phyloP scores from a whole-genome alignment of 345 rosid species.

The Noccaea bulbosa region DNA sequence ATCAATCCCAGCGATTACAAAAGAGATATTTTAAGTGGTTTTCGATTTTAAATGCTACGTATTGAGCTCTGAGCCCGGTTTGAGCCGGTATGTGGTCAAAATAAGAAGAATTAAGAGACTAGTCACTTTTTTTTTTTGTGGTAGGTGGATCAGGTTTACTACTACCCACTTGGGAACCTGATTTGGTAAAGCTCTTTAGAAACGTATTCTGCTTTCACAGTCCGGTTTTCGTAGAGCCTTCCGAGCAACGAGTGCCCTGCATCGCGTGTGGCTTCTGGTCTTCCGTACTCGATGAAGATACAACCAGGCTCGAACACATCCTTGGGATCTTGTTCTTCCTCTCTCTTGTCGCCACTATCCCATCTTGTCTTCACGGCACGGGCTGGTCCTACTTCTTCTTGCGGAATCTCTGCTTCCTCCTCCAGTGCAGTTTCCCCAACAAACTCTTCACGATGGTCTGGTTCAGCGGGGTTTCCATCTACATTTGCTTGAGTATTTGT shows the following conservation, averaged over 20 bases:
- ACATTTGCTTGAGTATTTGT: slow-evolving; percentile 21
- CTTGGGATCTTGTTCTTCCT: slow-evolving; percentile 42
- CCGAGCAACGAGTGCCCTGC: slow-evolving; percentile 85
- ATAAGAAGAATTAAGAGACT: slow-evolving; percentile 10
- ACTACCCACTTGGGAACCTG: slow-evolving; percentile 53
- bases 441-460: slow-evolving; percentile 30
- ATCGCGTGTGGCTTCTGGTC: slow-evolving; percentile 67
- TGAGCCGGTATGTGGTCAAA: slow-evolving; percentile 33
- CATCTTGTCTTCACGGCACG: slow-evolving; percentile 34
- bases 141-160: slow-evolving; percentile 2
- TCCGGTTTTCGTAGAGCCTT: slow-evolving; percentile 59
- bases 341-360: slow-evolving; percentile 44
- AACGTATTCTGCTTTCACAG: slow-evolving; percentile 62
- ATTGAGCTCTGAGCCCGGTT: slow-evolving; percentile 15
- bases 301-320: slow-evolving; percentile 61
- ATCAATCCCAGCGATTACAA: slow-evolving; percentile 33
- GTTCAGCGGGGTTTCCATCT: slow-evolving; percentile 39
- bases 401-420: slow-evolving; percentile 35
- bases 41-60: background rate
- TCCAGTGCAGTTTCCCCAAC: slow-evolving; percentile 37
- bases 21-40: background rate
- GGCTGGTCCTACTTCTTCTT: slow-evolving; percentile 23
- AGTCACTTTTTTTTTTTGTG: background rate
- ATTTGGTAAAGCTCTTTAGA: slow-evolving; percentile 57
- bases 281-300: slow-evolving; percentile 75